Evolutionary conservation across 2,329 filamentous ascomycete genomes (phyloP).

Genomic region (Fusarium tanahbumbuense): DNA sequence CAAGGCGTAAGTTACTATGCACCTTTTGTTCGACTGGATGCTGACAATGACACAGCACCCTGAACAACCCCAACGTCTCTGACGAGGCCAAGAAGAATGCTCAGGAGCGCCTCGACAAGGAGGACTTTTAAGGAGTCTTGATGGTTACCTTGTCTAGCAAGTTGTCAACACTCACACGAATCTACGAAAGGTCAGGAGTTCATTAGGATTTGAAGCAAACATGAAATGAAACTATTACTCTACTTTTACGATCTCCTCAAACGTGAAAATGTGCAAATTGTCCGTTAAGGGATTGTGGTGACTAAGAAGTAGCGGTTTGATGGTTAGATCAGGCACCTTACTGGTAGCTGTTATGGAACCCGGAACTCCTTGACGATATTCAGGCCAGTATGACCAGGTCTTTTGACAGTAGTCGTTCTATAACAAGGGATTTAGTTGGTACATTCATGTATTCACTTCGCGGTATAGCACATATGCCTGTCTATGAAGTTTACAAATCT

Average conservation of each 20-base stretch:
- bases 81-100: constrained; percentile 67
- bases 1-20: constrained; percentile 58
- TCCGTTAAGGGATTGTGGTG: background rate
- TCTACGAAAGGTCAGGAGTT: background rate
- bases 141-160: background rate
- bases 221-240: background rate
- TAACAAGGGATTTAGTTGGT: background rate
- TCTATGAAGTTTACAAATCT: constrained; percentile 15
- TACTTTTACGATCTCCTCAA: background rate
- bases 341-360: background rate
- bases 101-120: constrained; percentile 60
- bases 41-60: constrained; percentile 49
- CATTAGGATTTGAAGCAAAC: background rate
- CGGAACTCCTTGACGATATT: background rate
- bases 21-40: no score
- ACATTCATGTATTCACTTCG: background rate
- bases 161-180: background rate
- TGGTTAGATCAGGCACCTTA: background rate
- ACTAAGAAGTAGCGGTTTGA: background rate
- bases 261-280: background rate
- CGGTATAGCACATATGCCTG: background rate
- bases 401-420: background rate
- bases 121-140: constrained; percentile 21
- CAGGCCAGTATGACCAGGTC: no score
- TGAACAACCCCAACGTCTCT: constrained; percentile 68